Evolutionary conservation across 176 grass and related monocot species (phyloP).

Genomic region (Carex parvula): DNA sequence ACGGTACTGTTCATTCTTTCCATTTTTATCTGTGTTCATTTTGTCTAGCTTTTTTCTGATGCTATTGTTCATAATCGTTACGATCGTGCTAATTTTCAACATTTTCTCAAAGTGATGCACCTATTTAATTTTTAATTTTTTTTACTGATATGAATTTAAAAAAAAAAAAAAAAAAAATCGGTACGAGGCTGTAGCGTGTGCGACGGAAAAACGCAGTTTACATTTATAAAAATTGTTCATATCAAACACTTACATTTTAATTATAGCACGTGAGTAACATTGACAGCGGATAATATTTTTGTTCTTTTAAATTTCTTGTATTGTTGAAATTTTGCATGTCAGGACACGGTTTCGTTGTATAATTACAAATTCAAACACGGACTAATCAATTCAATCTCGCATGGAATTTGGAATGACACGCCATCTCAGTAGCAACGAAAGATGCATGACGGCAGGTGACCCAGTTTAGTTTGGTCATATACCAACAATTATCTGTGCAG

Average conservation of each 20-base stretch:
- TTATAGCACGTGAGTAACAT: not conserved
- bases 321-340: not conserved
- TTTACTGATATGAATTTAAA: no score
- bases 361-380: conserved; percentile 16
- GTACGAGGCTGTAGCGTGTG: no score
- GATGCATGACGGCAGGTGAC: not conserved
- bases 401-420: conserved; percentile 13
- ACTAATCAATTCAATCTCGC: not conserved
- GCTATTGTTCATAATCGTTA: no score
- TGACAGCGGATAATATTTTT: not conserved
- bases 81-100: no score
- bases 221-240: no score
- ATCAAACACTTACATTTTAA: not conserved
- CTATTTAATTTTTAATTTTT: no score
- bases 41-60: no score
- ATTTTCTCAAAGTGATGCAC: no score
- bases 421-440: not conserved
- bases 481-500: not conserved
- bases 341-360: not conserved
- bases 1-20: no score
- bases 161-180: no score
- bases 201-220: no score
- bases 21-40: no score
- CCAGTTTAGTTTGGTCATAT: not conserved
- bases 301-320: not conserved